phyloP scores from a whole-genome alignment of 805 yeast genomes.

The Schizosaccharomyces pombe region DNA sequence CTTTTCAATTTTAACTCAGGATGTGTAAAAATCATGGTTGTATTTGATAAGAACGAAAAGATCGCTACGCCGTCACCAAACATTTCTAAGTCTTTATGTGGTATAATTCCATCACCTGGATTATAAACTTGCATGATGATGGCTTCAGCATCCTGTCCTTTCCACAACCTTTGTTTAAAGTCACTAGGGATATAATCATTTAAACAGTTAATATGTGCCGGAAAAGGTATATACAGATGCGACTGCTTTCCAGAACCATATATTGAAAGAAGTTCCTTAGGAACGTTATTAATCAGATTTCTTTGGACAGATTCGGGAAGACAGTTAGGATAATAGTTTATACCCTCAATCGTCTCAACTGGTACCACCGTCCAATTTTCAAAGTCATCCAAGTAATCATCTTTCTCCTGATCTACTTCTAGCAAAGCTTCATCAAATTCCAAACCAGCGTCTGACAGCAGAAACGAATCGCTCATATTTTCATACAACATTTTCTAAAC shows the following conservation, averaged over 20 bases:
- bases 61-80: constrained; percentile 2
- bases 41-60: not conserved
- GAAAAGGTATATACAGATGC: not conserved
- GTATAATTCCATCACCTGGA: constrained; percentile 1
- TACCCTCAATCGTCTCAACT: not conserved
- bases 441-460: too few species aligned
- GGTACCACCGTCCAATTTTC: not conserved
- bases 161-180: not conserved
- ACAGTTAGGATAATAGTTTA: not conserved
- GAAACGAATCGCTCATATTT: too few species aligned
- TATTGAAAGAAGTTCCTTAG: not conserved
- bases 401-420: not conserved
- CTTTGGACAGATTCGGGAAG: not conserved
- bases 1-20: not conserved
- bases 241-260: not conserved
- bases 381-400: not conserved
- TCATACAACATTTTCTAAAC: too few species aligned
- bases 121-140: constrained; percentile 1
- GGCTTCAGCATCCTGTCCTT: not conserved
- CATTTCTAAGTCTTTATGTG: constrained; percentile 1
- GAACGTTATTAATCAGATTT: not conserved
- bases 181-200: constrained; percentile 13
- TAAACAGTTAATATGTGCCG: not conserved
- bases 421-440: not conserved
- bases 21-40: not conserved